Percentiles rank a stretch among this genome's conserved stretches.
phyloP scores from a whole-genome alignment of 768 basidiomycete species.

The Antrodiella citrinella region DNA sequence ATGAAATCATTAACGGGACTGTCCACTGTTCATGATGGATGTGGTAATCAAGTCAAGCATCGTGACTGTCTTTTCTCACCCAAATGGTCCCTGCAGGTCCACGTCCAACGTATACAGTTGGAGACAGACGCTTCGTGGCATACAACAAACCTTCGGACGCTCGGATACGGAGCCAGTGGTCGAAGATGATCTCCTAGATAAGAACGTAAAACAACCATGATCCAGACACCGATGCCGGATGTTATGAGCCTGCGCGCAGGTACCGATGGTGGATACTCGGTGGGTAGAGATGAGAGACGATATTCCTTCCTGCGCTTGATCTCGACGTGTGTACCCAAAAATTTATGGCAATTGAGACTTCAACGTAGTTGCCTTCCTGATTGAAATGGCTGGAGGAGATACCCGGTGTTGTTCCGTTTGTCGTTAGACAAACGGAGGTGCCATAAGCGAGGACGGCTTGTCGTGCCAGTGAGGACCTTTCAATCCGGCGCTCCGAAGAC shows the following conservation, averaged over 20 bases:
- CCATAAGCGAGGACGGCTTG: too few species aligned
- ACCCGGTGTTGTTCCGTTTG: too few species aligned
- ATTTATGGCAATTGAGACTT: too few species aligned
- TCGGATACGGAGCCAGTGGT: neutral
- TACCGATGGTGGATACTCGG: neutral
- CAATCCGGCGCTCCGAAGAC: too few species aligned
- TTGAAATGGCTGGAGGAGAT: too few species aligned
- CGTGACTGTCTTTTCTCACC: neutral
- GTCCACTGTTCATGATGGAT: neutral
- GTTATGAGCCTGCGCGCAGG: neutral
- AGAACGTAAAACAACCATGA: neutral
- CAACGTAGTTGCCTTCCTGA: too few species aligned
- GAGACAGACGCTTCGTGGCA: neutral
- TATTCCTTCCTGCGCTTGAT: too few species aligned
- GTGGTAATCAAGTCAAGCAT: neutral
- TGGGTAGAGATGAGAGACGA: too few species aligned
- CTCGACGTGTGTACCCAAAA: too few species aligned
- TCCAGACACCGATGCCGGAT: neutral
- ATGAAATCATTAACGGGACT: neutral
- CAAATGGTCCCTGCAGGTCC: neutral
- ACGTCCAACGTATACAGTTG: neutral
- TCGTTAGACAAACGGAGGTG: too few species aligned
- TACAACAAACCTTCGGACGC: neutral
- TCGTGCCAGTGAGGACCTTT: too few species aligned
- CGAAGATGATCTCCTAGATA: neutral